Evolutionary conservation across 148 eudicot genomes (phyloP).

Genomic region (Diospyros kaki): DNA sequence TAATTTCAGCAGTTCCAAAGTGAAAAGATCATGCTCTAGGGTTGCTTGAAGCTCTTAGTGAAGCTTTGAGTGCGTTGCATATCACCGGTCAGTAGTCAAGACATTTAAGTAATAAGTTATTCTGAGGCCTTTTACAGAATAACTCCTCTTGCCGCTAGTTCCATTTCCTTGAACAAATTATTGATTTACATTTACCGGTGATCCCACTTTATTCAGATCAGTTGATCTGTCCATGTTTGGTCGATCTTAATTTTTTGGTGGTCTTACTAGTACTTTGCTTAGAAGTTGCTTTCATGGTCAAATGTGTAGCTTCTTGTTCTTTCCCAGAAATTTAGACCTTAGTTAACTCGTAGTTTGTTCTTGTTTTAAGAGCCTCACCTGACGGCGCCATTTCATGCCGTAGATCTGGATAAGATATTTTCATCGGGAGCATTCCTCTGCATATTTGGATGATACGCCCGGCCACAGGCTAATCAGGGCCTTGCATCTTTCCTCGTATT

Average conservation of each 20-base stretch:
- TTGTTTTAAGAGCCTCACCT: neutral
- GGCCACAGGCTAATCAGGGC: neutral
- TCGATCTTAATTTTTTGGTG: neutral
- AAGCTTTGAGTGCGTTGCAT: too few relatives aligned
- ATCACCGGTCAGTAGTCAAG: neutral
- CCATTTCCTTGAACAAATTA: neutral
- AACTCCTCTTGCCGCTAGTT: neutral
- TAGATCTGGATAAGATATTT: neutral
- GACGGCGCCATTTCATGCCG: neutral
- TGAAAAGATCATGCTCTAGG: too few relatives aligned
- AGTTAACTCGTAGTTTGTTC: neutral
- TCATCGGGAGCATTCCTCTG: neutral
- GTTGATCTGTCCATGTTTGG: neutral
- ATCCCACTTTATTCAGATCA: neutral
- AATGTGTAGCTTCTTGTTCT: too few relatives aligned
- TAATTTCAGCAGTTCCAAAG: too few relatives aligned
- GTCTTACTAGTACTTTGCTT: neutral
- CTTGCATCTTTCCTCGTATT: neutral
- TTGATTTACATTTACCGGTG: neutral
- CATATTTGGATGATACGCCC: neutral
- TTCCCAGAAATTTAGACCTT: neutral
- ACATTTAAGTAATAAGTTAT: neutral
- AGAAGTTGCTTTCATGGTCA: neutral
- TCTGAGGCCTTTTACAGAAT: neutral
- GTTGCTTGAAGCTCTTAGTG: neutral